Conservation (phyloP, 305 asterid genomes). For the Solanum hybrid region DNA sequence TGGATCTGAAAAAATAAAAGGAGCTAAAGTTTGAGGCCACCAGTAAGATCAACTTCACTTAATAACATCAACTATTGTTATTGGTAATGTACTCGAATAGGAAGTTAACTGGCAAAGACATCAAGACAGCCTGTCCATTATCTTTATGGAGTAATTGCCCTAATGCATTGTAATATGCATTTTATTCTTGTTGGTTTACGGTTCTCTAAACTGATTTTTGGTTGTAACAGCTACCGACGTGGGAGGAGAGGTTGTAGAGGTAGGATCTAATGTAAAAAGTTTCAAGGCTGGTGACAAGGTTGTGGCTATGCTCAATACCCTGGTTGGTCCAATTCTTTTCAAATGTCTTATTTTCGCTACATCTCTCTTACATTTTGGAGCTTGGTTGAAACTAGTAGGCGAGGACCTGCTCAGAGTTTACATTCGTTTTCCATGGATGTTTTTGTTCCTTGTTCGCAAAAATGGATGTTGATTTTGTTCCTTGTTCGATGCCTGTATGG, state of each 20-base stretch:
- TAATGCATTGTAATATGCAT: background rate
- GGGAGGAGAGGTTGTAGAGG: constrained; percentile 69
- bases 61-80: background rate
- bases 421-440: background rate
- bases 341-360: background rate
- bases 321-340: constrained; percentile 25
- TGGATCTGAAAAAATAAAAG: background rate
- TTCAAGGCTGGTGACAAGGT: constrained; percentile 76
- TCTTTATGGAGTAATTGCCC: background rate
- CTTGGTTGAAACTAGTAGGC: background rate
- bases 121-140: background rate
- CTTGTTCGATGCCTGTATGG: background rate
- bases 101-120: background rate
- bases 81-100: background rate
- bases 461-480: background rate
- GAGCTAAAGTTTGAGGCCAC: background rate
- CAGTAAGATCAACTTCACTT: background rate
- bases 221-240: constrained; percentile 51
- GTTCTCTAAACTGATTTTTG: background rate
- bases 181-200: background rate
- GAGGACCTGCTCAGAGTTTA: background rate
- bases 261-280: constrained; percentile 49
- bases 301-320: constrained; percentile 29
- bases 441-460: background rate
- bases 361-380: background rate